Percentiles rank a stretch among this genome's conserved stretches.
phyloP scores from a whole-genome alignment of 306 rosid species.

The Malus fusca region DNA sequence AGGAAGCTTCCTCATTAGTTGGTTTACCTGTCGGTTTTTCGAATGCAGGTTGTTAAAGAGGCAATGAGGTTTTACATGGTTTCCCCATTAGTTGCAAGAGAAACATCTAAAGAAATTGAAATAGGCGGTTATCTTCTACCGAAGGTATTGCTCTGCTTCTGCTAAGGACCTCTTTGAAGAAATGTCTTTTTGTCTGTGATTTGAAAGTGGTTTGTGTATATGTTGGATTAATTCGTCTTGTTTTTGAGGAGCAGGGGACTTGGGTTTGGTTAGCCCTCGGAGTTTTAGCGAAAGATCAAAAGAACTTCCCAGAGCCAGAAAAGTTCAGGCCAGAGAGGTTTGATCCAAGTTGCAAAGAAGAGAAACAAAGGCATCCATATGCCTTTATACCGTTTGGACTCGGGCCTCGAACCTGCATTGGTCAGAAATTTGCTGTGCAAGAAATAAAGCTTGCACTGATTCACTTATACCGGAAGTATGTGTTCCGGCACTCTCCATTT shows the following conservation, averaged over 20 bases:
- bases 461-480: constrained; percentile 64
- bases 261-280: constrained; percentile 98
- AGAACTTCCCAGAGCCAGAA: constrained; percentile 80
- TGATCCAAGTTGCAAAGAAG: constrained; percentile 70
- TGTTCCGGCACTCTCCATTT: constrained; percentile 67
- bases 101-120: constrained; percentile 68
- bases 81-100: constrained; percentile 91
- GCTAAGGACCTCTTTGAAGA: neutral
- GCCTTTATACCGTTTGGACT: constrained; percentile 85
- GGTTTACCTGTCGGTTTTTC: neutral
- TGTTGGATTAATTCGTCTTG: neutral
- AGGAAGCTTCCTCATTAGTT: neutral
- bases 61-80: constrained; percentile 72
- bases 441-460: constrained; percentile 80
- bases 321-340: constrained; percentile 91
- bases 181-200: neutral
- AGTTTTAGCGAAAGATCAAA: constrained; percentile 82
- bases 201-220: neutral
- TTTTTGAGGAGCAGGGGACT: constrained; percentile 55
- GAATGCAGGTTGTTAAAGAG: constrained; percentile 78
- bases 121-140: constrained; percentile 92
- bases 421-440: constrained; percentile 67
- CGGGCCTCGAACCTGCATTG: constrained; percentile 89
- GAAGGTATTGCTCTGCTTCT: constrained; percentile 40
- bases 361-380: constrained; percentile 73